These are phyloP conservation scores for Sarocladium brachiariae DNA, from an alignment of 2,329 filamentous ascomycete species.

Conservation along the genomic window DNA sequence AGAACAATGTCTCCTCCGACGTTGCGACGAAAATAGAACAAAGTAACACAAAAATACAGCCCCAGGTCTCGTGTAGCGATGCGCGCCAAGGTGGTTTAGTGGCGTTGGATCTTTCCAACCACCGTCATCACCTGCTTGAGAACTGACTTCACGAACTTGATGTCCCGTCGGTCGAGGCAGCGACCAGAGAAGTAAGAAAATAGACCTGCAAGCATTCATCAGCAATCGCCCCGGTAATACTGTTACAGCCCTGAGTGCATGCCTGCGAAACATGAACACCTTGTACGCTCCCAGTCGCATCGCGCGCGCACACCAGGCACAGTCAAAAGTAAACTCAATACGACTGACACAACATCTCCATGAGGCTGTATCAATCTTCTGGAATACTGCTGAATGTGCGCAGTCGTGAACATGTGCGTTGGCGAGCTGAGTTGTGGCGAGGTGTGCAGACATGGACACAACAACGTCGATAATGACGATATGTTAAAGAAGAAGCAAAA, in stretches of 20 bases:
- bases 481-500: too few relatives aligned
- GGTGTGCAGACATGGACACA: too few relatives aligned
- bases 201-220: neutral
- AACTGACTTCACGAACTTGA: too few relatives aligned
- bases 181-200: neutral
- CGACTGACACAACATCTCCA: too few relatives aligned
- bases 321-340: too few relatives aligned
- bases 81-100: neutral
- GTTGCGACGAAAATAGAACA: conserved; percentile 7
- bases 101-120: conserved; percentile 2
- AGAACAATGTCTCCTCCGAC: neutral
- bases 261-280: too few relatives aligned
- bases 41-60: conserved; percentile 4
- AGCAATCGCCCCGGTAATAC: too few relatives aligned
- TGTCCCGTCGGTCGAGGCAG: too few relatives aligned
- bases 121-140: neutral
- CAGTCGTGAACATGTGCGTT: neutral
- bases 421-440: neutral
- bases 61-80: conserved; percentile 8
- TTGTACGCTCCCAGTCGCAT: too few relatives aligned
- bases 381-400: neutral
- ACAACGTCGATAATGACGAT: too few relatives aligned
- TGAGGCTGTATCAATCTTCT: neutral
- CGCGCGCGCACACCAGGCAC: too few relatives aligned
- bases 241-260: too few relatives aligned